Evolutionary conservation across 352 stramenopile genomes (phyloP).

Genomic region (Globisporangium orthogonon): DNA sequence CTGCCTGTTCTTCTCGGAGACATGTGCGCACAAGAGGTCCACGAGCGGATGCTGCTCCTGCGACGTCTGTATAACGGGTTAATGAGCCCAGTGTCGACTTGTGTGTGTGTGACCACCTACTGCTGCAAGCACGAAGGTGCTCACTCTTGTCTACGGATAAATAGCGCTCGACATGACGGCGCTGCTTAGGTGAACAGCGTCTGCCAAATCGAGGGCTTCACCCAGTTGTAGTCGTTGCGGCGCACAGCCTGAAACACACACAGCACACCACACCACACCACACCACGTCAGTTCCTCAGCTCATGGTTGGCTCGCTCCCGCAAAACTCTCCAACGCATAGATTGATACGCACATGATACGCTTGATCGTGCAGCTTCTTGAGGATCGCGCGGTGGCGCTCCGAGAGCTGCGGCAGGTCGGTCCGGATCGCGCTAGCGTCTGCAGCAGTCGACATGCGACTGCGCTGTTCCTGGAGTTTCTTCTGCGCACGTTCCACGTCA

Average conservation of each 20-base stretch:
- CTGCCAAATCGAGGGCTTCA: slow-evolving; percentile 89
- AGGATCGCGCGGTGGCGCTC: slow-evolving; percentile 71
- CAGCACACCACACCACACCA: neutral
- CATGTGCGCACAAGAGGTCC: no score
- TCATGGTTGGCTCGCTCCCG: no score
- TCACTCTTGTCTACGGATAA: neutral
- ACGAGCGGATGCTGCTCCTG: no score
- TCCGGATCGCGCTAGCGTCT: slow-evolving; percentile 14
- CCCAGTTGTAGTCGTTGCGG: slow-evolving; percentile 92
- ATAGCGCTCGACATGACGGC: neutral
- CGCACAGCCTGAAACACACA: slow-evolving; percentile 49
- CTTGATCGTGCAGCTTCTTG: slow-evolving; percentile 71
- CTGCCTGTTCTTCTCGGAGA: no score
- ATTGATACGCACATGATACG: slow-evolving; percentile 40
- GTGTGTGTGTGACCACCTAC: neutral
- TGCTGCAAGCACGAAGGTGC: no score
- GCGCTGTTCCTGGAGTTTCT: slow-evolving; percentile 73
- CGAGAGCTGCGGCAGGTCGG: slow-evolving; percentile 41
- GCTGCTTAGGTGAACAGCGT: slow-evolving; percentile 60
- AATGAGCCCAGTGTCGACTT: neutral
- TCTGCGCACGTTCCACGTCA: slow-evolving; percentile 87
- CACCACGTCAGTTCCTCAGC: neutral
- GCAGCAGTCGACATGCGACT: slow-evolving; percentile 16
- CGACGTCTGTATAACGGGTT: neutral
- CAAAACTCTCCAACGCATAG: no score